Percentiles rank a stretch among this genome's conserved stretches.
phyloP scores from a whole-genome alignment of 2,329 filamentous ascomycete species.

The Emmonsia crescens region DNA sequence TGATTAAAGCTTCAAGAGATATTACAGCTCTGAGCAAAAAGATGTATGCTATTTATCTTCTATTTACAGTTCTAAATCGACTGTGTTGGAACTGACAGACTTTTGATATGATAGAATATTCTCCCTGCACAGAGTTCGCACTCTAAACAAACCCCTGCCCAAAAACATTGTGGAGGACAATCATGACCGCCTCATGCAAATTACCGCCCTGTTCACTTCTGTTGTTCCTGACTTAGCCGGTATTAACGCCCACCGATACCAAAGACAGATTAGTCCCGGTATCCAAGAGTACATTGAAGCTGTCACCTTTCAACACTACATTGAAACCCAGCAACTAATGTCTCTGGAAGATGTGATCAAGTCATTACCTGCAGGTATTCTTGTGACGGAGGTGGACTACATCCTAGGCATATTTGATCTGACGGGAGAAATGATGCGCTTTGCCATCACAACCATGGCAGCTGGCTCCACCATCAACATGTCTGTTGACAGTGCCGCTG shows the following conservation, averaged over 20 bases:
- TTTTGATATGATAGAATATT: constrained; percentile 52
- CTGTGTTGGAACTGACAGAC: constrained; percentile 12
- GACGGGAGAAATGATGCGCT: constrained; percentile 93
- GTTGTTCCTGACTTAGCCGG: constrained; percentile 65
- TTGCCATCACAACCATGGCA: constrained; percentile 79
- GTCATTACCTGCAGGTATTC: constrained; percentile 40
- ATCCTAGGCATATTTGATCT: constrained; percentile 86
- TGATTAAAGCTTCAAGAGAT: constrained; percentile 84
- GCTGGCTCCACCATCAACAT: constrained; percentile 45
- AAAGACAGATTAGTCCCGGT: constrained; percentile 63
- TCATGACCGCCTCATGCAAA: constrained; percentile 57
- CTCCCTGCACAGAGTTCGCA: constrained; percentile 52
- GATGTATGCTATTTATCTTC: constrained; percentile 50
- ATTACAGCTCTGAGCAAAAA: constrained; percentile 95
- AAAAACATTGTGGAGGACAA: constrained; percentile 59
- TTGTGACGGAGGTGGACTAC: constrained; percentile 72
- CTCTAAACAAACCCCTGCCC: constrained; percentile 44
- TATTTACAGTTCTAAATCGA: background rate
- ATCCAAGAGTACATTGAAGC: constrained; percentile 95
- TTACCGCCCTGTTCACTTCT: constrained; percentile 54
- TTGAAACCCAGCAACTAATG: constrained; percentile 65
- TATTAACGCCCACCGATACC: constrained; percentile 74
- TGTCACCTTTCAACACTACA: constrained; percentile 77
- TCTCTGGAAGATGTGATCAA: constrained; percentile 49
- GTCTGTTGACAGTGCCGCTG: constrained; percentile 10